Evolutionary conservation across 2,329 filamentous ascomycete genomes (phyloP), one percentile per base, ranked within the genome.

Genomic region (Chrysosporium keratinophilum): DNA sequence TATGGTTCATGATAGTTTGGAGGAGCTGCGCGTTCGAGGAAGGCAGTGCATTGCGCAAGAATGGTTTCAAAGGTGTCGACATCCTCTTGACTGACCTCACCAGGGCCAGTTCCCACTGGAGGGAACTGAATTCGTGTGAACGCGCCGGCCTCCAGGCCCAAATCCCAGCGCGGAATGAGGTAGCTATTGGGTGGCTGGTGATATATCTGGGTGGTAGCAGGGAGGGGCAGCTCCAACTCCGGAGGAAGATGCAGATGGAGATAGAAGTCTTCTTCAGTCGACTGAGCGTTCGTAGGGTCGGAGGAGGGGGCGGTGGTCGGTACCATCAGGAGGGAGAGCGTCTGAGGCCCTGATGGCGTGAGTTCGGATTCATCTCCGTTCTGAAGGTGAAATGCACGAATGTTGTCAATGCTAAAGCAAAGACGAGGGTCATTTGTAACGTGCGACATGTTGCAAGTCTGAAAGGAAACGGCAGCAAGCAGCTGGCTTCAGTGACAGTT

Each of bases 31-130:
- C 89, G 82, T 69, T 97, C 91, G 3, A 95, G 79, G 68, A 98
- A 97, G 1, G 91, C 88, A 1, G 91, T 97, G 70, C 91, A 97
- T 71, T 97, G 89, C n/a, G 91, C 91, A 49, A 97, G 78, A 59
- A 97, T 97, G 2, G 91, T 96, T 75, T 97, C 91, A 64, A 96
- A 97, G 0, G 91, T 97, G 66, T 96, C 89, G 41, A 95, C 78
- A 67, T 96, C 91, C 67, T 97, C 90, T 68, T 96, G 89, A 1
- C 87, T 80, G 23, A 87, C 84, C 34, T 79, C 76, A 67, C 7
- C 57, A 1, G 75, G 67, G 0, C 87, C 83, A 56, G 76, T 82
- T 17, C 87, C 87, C 20, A 86, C 74, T 2, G 77, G 68, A 0
- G 90, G 90, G 61, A 98, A 97, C 67, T 96, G 86, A 65, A 98